Evolutionary conservation across 2,329 filamentous ascomycete species (phyloP), one percentile per base, ranked within the genome.

Genomic region (Epichloe scottii): DNA sequence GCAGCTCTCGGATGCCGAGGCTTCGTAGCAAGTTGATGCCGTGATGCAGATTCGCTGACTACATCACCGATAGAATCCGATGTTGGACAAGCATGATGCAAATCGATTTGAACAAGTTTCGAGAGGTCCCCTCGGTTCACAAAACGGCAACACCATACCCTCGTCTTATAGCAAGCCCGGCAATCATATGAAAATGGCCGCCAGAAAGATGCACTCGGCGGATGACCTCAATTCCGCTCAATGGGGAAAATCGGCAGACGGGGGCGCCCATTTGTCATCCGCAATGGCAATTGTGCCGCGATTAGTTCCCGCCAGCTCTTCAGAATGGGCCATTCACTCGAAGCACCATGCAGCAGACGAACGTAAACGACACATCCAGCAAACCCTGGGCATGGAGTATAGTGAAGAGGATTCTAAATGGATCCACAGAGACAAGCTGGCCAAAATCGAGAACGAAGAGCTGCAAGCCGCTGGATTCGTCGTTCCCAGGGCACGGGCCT

Each of bases 351-450:
- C 56, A 7, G 55, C 55, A 7, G 61, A 67, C 30, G 55, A 62
- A 33, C 54, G 59, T 46, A 57, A 58, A 49, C 55, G 60, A 56
- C 41, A 55, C 50, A 40, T 63, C 60, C 55, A 59, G 15, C 59
- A 59, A 26, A 53, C 59, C 4, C 45, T 53, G 8, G 61, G 64
- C 35, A 48, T 63, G 50, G 59, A 61, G 11, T 57, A 57, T 8
- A 69, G 73, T 35, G 68, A 73, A 35, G 82, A 85, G 54, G 75
- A 80, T 54, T 85, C 82, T 34, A 84, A 87, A 65, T 93, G 87
- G 87, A 91, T 93, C 59, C 87, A 93, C 62, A 75, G 87, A 51
- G 87, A 93, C 68, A 91, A 91, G 68, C 70, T 93, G 54, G 87
- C 85, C 50, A 80, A 79, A 62, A 93, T 91, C 58, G 87, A 93